phyloP scores from a whole-genome alignment of 1,284 basidiomycete genomes.

The Amylostereum chailletii region DNA sequence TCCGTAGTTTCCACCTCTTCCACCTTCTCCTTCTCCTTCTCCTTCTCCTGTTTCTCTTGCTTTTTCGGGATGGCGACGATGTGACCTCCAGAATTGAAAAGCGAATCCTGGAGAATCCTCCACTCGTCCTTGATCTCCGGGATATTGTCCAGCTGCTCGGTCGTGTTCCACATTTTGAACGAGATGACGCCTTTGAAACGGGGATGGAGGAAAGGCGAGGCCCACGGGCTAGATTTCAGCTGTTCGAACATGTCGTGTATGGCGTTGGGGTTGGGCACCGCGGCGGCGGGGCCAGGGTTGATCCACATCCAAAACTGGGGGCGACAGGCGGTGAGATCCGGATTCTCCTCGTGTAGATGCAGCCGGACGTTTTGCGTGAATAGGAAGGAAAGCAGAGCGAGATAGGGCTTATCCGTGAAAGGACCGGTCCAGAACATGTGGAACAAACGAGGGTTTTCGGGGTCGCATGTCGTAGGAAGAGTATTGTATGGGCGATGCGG shows the following conservation, averaged over 20 bases:
- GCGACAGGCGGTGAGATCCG: constrained; percentile 38
- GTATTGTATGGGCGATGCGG: constrained; percentile 31
- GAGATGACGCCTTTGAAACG: constrained; percentile 59
- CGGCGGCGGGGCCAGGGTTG: constrained; percentile 52
- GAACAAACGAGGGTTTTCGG: constrained; percentile 59
- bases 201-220: constrained; percentile 58
- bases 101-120: constrained; percentile 33
- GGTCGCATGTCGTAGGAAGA: constrained; percentile 42
- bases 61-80: constrained; percentile 34
- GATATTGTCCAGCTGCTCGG: constrained; percentile 59
- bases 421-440: constrained; percentile 80
- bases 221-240: constrained; percentile 56
- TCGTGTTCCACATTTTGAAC: constrained; percentile 69
- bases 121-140: constrained; percentile 55
- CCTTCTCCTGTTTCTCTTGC: constrained; percentile 17
- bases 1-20: constrained; percentile 2
- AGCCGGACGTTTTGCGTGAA: constrained; percentile 72
- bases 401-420: constrained; percentile 75
- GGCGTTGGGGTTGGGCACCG: constrained; percentile 46
- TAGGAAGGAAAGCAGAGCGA: constrained; percentile 65
- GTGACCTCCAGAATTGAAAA: constrained; percentile 59
- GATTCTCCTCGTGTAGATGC: constrained; percentile 31
- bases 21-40: constrained; percentile 12
- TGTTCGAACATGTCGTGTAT: constrained; percentile 49
- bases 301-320: constrained; percentile 73